Base-by-base conservation (phyloP, 2,329 filamentous ascomycete genomes). In the Aureobasidium uvarum region DNA sequence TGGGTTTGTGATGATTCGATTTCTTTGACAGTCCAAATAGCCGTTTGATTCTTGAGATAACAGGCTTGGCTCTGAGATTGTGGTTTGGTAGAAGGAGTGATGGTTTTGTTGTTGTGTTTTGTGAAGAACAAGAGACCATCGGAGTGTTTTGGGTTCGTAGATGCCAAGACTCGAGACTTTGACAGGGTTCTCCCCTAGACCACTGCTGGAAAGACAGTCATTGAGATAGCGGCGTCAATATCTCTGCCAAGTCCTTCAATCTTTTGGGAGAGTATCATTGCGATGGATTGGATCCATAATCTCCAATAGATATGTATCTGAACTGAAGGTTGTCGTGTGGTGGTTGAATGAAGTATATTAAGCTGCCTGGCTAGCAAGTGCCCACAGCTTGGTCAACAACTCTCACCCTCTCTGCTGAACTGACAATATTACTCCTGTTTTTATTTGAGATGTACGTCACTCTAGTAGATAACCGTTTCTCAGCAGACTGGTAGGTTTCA, bases 41-140 rank as follows among this genome's bases (percentile, higher is more conserved):
- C 28, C 14, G 23, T 3, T 46, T 46, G 8, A 16, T 16, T 20
- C 4, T 2, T 2, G 25, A 11, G 11, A 14, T 52, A 14, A 8
- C 7, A 5, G 6, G 16, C 23, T 8, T 10, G 14, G 23, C 14
- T 48, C 6, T 28, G 45, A 5, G 14, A 28, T 51, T 28, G 7
- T 16, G 25, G 16, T 31, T 14, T 38, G 4, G 20, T 14, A 8
- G 16, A 28, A 41, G 3, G 51, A 36, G 51, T 38, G n/a, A 20
- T 23, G n/a, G n/a, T 51, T 51, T 25, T 33, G 48, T 51, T 51
- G 18, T 54, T 33, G n/a, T 36, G 48, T 51, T 28, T 50, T 50
- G 23, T 13, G 8, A 36, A 52, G 28, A 14, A 38, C 18, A 36
- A 20, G 38, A 38, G 51, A 38, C 51, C 51, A 54, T 54, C 33